Evolutionary conservation across 805 yeast species (phyloP), one percentile per base, ranked within the genome.

Genomic region (Myxozyma neotropica): DNA sequence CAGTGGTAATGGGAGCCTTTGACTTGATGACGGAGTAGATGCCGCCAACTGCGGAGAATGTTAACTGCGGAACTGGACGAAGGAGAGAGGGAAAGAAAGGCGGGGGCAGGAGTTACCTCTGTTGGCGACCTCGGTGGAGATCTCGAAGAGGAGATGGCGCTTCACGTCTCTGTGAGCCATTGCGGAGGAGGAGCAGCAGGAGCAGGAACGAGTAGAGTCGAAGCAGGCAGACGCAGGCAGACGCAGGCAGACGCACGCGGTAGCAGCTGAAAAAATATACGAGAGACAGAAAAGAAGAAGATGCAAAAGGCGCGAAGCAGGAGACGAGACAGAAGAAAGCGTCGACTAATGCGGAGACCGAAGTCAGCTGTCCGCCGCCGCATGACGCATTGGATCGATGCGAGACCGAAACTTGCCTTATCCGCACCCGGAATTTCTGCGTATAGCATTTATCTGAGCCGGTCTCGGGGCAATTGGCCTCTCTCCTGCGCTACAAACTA

Each of bases 71-170:
- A 40, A 43, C 4, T n/a, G n/a, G n/a, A n/a, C n/a, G n/a, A n/a
- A n/a, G n/a, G n/a, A n/a, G n/a, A n/a, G n/a, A n/a, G n/a, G n/a
- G n/a, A n/a, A n/a, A n/a, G n/a, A n/a, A n/a, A n/a, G n/a, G n/a
- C n/a, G n/a, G n/a, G n/a, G n/a, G 39, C 23, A 35, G 44, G 21
- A 33, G 58, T 0, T 13, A 64, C 68, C 68, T 60, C 67, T 81
- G 78, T 94, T 92, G 69, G 98, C 98, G 53, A 93, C 97, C 73
- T 93, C 99, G 1, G 99, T 93, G 63, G 98, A 96, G 46, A 89
- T 87, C 77, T 93, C 99, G 71, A 93, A 91, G 51, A 94, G 81
- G 56, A 92, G 78, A 72, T 90, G 97, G 73, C 89, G 86, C 69
- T 87, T 83, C 63, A 93, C 85, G 78, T 90, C 96, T 76, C 98